Base-by-base conservation (phyloP, 306 rosid genomes). In the Dalbergia oliveri region DNA sequence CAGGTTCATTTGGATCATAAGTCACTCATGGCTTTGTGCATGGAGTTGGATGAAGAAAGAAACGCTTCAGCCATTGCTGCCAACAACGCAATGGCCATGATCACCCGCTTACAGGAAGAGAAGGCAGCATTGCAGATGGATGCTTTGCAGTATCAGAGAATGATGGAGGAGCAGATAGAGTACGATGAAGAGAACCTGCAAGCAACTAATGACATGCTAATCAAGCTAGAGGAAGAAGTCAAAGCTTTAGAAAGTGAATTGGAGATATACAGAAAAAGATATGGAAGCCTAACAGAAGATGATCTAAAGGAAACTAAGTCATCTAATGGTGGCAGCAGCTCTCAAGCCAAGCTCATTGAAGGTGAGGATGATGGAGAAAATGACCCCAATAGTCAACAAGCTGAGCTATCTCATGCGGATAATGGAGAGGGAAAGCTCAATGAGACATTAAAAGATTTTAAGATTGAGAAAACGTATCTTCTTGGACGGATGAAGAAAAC, bases 21-120 rank as follows among this genome's bases (percentile, higher is more conserved):
- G 73, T 93, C 97, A 12, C 89, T 93, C 23, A 88, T 90, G 92
- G 97, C 85, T 11, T 73, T 96, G 66, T 93, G 90, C 87, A 90
- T 93, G 97, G 99, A 96, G 78, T 86, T 96, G 5, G 99, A 96
- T 11, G 98, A 96, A 85, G 99, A 96, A 75, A 90, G 99, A 81
- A 96, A 93, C 19, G 99, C 99, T 71, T 86, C 98, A 4, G 97
- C 98, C 8, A 83, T 93, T 43, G 99, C 99, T 21, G 99, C 98
- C 0, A 91, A 93, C 88, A 91, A 96, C 12, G 99, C 99, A n/a
- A 93, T 96, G 99, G 98, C 99, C 13, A 96, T 96, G 99, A 96
- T 96, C 82, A 96, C 99, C 8, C 85, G 95, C 63, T 73, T 96
- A 49, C 99, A 96, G 70, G 98, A 93, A 0, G 97, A 96, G 72